Evolutionary conservation across 352 stramenopile species (phyloP).

Genomic region (Phytophthora lateralis): DNA sequence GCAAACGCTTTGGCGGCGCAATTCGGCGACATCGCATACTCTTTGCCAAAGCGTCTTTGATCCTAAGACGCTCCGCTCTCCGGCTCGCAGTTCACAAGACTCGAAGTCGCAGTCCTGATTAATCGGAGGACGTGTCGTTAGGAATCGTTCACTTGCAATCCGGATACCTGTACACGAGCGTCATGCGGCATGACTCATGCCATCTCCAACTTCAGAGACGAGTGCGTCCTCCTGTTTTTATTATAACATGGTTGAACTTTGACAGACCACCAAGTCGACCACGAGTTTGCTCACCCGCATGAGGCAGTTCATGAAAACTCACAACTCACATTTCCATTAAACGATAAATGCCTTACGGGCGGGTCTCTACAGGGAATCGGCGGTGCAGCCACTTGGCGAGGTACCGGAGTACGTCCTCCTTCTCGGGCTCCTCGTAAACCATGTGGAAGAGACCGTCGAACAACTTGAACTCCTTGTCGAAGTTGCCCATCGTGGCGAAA

Average conservation of each 20-base stretch:
- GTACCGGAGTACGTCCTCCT: conserved; percentile 44
- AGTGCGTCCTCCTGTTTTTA: too few relatives aligned
- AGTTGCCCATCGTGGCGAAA: conserved; percentile 46
- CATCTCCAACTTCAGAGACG: background rate
- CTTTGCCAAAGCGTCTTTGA: background rate
- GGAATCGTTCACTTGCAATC: background rate
- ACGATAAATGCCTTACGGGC: conserved; percentile 15
- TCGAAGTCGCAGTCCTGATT: background rate
- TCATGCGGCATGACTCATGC: too few relatives aligned
- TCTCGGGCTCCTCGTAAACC: conserved; percentile 63
- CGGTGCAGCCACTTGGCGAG: conserved; percentile 30
- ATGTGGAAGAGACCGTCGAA: conserved; percentile 65
- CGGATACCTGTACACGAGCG: background rate
- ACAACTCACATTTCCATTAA: conserved; percentile 11
- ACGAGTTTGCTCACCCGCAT: background rate
- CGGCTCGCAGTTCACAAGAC: background rate
- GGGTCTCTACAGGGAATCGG: conserved; percentile 31
- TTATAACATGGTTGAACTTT: too few relatives aligned
- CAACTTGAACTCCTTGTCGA: conserved; percentile 66
- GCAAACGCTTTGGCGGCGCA: background rate
- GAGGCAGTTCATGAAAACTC: conserved; percentile 1
- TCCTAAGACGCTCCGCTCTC: background rate
- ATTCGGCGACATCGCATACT: background rate
- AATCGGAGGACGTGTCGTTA: background rate
- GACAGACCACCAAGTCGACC: background rate